These are phyloP conservation scores for Cichorium intybus DNA, from an alignment of 140 eudicot species.

Conservation along the genomic window DNA sequence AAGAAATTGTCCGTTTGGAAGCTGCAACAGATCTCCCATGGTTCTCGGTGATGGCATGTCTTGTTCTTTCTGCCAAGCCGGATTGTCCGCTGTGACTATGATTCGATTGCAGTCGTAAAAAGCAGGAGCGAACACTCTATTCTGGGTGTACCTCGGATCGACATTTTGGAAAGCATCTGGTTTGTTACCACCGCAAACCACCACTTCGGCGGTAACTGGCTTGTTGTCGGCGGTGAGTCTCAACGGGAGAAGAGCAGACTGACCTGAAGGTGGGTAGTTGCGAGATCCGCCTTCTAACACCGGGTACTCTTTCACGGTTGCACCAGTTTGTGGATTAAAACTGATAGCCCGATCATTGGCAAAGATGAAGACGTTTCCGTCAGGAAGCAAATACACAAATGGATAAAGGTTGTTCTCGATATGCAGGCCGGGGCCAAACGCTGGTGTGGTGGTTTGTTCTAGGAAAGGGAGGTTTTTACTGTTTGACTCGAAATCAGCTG, in stretches of 20 bases:
- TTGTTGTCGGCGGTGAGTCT: slow-evolving; percentile 19
- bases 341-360: slow-evolving; percentile 50
- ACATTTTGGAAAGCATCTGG: slow-evolving; percentile 26
- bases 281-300: slow-evolving; percentile 54
- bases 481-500: slow-evolving; percentile 19
- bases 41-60: slow-evolving; percentile 59
- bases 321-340: slow-evolving; percentile 30
- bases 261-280: slow-evolving; percentile 62
- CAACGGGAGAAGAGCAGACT: slow-evolving; percentile 51
- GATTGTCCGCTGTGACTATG: not conserved
- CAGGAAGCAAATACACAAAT: slow-evolving; percentile 35
- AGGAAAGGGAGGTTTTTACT: slow-evolving; percentile 43
- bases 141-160: slow-evolving; percentile 25
- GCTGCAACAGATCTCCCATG: slow-evolving; percentile 67
- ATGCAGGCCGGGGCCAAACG: not conserved
- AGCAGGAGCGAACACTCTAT: slow-evolving; percentile 46
- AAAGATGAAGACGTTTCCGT: slow-evolving; percentile 55
- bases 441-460: slow-evolving; percentile 37
- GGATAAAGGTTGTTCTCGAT: slow-evolving; percentile 69
- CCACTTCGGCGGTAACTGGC: slow-evolving; percentile 20
- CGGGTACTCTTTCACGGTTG: slow-evolving; percentile 34
- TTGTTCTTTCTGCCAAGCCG: slow-evolving; percentile 63
- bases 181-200: slow-evolving; percentile 40
- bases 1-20: slow-evolving; percentile 61
- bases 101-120: slow-evolving; percentile 53